Base-by-base conservation (phyloP, 2,329 filamentous ascomycete species). In the Aspergillus sp. region DNA sequence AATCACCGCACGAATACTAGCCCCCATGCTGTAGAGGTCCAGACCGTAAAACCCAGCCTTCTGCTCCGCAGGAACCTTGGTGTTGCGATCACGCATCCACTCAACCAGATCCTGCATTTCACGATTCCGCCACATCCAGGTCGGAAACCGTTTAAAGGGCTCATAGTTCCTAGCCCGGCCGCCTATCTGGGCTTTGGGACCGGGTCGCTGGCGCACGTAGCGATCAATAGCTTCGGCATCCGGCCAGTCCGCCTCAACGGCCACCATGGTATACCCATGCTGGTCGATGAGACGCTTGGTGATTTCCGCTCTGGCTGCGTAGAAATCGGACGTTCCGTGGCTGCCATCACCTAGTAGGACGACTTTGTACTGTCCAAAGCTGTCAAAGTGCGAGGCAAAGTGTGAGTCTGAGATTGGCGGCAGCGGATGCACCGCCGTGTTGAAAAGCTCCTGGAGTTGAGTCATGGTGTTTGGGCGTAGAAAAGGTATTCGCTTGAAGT, bases 281-380 rank as follows among this genome's bases (percentile, higher is more conserved):
- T 71, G 52, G 6, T 67, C 48, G 47, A 78, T 73, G 26, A 78
- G 61, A 36, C 69, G 67, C 46, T 75, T 71, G 2, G 75, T 78
- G 38, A 78, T 74, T 33, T 70, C 70, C 11, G 74, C 72, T 10
- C 76, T 71, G 4, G 73, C 74, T 27, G 60, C 47, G 52, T 79
- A 79, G 64, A 78, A 78, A 45, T 78, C 75, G 1, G 75, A 78
- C 3, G 76, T 78, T 27, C 75, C 76, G 55, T 78, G 76, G 46
- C 68, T 74, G 30, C 64, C 69, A 49, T 74, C 72, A 1, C 71
- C 72, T 7, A 75, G 60, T 5, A 74, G 64, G 19, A 73, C 64
- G 12, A 75, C 55, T 29, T 65, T 64, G 38, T 64, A 67, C 13
- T 60, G 54, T 5, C 58, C 66, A 47, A 68, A 71, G 27, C 42